Percentiles rank a stretch among this genome's conserved stretches.
These are phyloP conservation scores for Westerdykella ornata DNA, from an alignment of 2,329 filamentous ascomycete genomes.

Conservation along the genomic window DNA sequence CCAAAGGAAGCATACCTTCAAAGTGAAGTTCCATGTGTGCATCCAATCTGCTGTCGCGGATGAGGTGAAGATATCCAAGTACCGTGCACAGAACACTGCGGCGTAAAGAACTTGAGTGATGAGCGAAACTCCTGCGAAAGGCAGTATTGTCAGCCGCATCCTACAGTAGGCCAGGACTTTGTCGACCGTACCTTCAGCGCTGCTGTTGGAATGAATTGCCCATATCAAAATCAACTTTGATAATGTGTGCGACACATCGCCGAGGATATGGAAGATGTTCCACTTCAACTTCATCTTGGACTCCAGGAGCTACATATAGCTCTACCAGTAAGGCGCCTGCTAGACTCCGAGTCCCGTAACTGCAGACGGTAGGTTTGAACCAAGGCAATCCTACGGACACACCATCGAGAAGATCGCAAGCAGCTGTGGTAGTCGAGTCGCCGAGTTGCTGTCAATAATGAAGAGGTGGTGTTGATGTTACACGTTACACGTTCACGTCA, in stretches of 20 bases:
- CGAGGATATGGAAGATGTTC: conserved; percentile 65
- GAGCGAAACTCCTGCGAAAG: conserved; percentile 71
- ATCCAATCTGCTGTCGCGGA: conserved; percentile 35
- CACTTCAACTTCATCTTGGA: conserved; percentile 34
- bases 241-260: conserved; percentile 74
- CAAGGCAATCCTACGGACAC: too few relatives aligned
- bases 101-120: conserved; percentile 87
- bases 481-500: too few relatives aligned
- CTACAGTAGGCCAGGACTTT: not conserved
- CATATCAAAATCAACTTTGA: conserved; percentile 89
- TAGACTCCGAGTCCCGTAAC: conserved; percentile 12
- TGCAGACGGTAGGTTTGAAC: too few relatives aligned
- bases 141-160: conserved; percentile 1
- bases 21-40: conserved; percentile 56
- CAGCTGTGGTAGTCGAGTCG: too few relatives aligned
- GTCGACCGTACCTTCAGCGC: conserved; percentile 61
- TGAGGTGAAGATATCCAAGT: conserved; percentile 67
- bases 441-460: too few relatives aligned
- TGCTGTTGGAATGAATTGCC: conserved; percentile 81
- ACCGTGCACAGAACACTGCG: conserved; percentile 77
- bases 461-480: too few relatives aligned
- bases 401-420: too few relatives aligned
- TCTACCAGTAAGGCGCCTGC: conserved; percentile 8
- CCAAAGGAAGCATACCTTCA: conserved; percentile 50
- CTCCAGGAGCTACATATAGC: conserved; percentile 15